Conservation (phyloP, 352 stramenopile species). For the Thraustotheca clavata region DNA sequence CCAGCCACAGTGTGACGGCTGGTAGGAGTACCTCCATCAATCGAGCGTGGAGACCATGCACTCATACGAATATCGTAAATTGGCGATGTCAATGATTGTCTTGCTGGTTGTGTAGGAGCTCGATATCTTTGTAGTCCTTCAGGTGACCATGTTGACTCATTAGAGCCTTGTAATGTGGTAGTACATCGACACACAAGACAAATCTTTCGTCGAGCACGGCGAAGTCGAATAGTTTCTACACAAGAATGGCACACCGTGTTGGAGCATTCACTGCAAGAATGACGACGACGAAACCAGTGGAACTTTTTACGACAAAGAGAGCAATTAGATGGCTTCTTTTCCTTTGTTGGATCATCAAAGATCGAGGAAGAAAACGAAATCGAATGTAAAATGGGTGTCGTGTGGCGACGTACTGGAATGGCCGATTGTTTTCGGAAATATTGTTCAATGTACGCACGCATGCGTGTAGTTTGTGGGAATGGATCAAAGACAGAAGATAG, state of each 20-base stretch:
- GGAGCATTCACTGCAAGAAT: conserved; percentile 13
- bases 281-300: conserved; percentile 17
- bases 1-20: not conserved
- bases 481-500: conserved; percentile 19
- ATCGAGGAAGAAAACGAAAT: not conserved
- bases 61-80: conserved; percentile 21
- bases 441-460: conserved; percentile 4
- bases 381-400: not conserved
- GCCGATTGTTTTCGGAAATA: not conserved
- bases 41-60: conserved; percentile 11
- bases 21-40: not conserved
- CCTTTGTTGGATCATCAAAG: not conserved
- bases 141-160: not conserved
- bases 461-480: conserved; percentile 15
- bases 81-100: conserved; percentile 8
- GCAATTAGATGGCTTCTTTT: conserved; percentile 11
- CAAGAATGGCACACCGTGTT: conserved; percentile 17
- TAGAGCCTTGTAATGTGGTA: not conserved
- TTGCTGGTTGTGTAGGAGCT: not conserved
- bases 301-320: conserved; percentile 15
- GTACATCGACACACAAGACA: conserved; percentile 19
- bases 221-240: not conserved
- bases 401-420: not conserved
- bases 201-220: conserved; percentile 2
- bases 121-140: not conserved